These are phyloP conservation scores for Allomyces javanicus DNA, from an alignment of 192 early-diverging fungal species.

Conservation along the genomic window DNA sequence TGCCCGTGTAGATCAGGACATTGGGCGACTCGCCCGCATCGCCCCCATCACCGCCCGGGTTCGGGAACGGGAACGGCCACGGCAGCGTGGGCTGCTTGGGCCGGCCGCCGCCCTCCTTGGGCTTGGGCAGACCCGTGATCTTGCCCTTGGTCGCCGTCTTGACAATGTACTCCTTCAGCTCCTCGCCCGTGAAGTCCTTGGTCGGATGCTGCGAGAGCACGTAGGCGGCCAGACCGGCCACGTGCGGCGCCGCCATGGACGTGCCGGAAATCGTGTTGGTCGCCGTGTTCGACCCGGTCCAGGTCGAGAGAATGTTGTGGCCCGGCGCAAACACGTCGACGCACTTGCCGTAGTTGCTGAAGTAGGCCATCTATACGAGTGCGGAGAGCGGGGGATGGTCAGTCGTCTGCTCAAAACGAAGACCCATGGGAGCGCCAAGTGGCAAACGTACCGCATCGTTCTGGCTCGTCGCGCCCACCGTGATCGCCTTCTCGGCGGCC, in stretches of 20 bases:
- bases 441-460: slow-evolving; percentile 5
- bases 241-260: slow-evolving; percentile 32
- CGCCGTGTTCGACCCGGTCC: slow-evolving; percentile 4
- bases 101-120: no score
- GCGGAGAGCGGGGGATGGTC: no score
- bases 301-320: slow-evolving; percentile 21
- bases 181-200: neutral
- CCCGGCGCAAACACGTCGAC: slow-evolving; percentile 44
- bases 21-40: no score
- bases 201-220: slow-evolving; percentile 6
- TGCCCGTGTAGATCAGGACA: no score
- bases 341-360: slow-evolving; percentile 30
- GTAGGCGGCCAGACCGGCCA: slow-evolving; percentile 27
- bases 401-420: no score
- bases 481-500: slow-evolving; percentile 14
- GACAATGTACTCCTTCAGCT: neutral
- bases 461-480: slow-evolving; percentile 22
- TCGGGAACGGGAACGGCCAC: no score
- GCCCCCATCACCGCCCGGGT: no score
- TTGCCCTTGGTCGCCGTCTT: neutral
- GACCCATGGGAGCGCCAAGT: no score
- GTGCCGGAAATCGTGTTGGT: slow-evolving; percentile 32
- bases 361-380: slow-evolving; percentile 11
- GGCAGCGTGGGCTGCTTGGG: no score
- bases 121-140: neutral